Conservation (phyloP, 2,329 filamentous ascomycete species). For the Exserohilum turcica region DNA sequence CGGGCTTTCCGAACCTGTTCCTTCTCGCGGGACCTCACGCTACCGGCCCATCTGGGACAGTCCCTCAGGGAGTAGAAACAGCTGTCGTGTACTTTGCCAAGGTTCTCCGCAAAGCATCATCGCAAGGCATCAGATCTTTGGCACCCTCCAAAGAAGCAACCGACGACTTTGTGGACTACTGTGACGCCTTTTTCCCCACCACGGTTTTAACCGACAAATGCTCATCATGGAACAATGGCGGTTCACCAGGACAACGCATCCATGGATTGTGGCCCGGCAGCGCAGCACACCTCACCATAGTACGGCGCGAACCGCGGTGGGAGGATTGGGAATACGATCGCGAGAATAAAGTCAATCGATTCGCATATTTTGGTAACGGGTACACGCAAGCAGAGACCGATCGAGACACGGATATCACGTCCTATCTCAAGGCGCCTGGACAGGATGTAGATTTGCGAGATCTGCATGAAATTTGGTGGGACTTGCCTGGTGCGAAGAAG, state of each 20-base stretch:
- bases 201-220: conserved; percentile 66
- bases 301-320: conserved; percentile 62
- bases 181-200: conserved; percentile 55
- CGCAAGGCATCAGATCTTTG: conserved; percentile 69
- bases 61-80: conserved; percentile 70
- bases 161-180: conserved; percentile 67
- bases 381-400: conserved; percentile 65
- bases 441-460: conserved; percentile 64
- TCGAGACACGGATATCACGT: conserved; percentile 63
- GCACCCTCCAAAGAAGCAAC: conserved; percentile 62
- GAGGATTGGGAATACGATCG: conserved; percentile 64
- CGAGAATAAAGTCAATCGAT: conserved; percentile 55
- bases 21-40: conserved; percentile 61
- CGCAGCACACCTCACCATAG: conserved; percentile 64
- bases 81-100: conserved; percentile 69
- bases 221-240: conserved; percentile 73
- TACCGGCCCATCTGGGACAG: conserved; percentile 62
- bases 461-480: conserved; percentile 71
- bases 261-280: conserved; percentile 74
- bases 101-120: conserved; percentile 67
- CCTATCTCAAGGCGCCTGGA: conserved; percentile 62
- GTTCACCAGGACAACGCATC: conserved; percentile 62
- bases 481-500: conserved; percentile 33
- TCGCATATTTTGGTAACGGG: conserved; percentile 71
- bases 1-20: conserved; percentile 70